Percentiles rank a stretch among this genome's conserved stretches.
Conservation (phyloP, 2,329 filamentous ascomycete genomes). For the Botryotinia globosa region DNA sequence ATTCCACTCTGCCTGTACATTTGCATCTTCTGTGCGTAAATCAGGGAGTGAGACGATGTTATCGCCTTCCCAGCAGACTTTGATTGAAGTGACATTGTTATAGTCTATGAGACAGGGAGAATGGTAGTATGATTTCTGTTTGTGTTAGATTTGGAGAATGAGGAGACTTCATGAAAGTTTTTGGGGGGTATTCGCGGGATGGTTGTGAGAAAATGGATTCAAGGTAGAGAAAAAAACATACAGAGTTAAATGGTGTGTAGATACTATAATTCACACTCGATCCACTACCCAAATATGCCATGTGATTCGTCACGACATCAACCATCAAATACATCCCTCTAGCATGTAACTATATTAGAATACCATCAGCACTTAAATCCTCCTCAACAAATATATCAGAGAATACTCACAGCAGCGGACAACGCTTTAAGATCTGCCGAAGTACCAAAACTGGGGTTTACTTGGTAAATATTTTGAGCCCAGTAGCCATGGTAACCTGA, state of each 20-base stretch:
- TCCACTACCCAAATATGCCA: constrained; percentile 38
- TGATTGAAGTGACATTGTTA: constrained; percentile 36
- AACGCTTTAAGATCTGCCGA: constrained; percentile 47
- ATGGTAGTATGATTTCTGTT: constrained; percentile 37
- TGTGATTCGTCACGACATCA: constrained; percentile 52
- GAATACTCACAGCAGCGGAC: constrained; percentile 40
- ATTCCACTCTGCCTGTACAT: constrained; percentile 31
- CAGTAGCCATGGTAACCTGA: constrained; percentile 48
- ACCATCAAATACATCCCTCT: constrained; percentile 49
- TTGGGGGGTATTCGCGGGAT: background rate
- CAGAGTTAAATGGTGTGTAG: constrained; percentile 43
- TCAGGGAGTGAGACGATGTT: constrained; percentile 36
- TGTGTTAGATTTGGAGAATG: background rate
- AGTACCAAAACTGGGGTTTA: constrained; percentile 51
- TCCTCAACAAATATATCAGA: no score
- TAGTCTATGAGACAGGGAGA: constrained; percentile 40
- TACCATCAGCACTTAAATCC: background rate
- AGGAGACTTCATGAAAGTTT: background rate
- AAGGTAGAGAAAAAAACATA: constrained; percentile 11
- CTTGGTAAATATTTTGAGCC: constrained; percentile 46
- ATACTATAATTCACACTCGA: constrained; percentile 41
- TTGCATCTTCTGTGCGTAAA: constrained; percentile 33
- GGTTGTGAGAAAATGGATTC: background rate
- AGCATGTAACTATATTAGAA: constrained; percentile 35
- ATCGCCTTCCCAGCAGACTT: constrained; percentile 35